Evolutionary conservation across 306 rosid genomes (phyloP).

Genomic region (Luffa acutangula): DNA sequence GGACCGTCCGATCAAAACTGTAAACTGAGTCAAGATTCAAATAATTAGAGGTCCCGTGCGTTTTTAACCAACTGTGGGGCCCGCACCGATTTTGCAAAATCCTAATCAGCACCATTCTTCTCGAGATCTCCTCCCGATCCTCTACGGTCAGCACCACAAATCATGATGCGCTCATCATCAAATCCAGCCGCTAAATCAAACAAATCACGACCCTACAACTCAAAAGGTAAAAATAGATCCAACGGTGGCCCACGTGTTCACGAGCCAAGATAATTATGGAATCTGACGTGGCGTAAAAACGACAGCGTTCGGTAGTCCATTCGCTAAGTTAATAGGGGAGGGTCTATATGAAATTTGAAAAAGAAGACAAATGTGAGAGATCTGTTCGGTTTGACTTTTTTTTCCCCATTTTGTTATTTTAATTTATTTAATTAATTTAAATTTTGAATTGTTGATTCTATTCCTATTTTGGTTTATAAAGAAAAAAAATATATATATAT

Average conservation of each 20-base stretch:
- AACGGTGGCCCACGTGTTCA: background rate
- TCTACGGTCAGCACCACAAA: background rate
- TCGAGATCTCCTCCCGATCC: slow-evolving; percentile 5
- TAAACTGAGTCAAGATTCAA: background rate
- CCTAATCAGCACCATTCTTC: background rate
- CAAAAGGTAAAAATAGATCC: background rate
- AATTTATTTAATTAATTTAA: no score
- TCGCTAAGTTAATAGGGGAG: no score
- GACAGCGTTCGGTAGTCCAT: background rate
- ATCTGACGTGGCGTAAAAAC: background rate
- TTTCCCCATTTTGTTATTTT: no score
- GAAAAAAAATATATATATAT: no score
- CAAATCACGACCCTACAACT: background rate
- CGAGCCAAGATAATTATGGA: background rate
- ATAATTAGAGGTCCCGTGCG: slow-evolving; percentile 1
- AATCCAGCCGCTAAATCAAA: background rate
- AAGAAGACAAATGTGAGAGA: background rate
- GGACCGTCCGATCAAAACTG: background rate
- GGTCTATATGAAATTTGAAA: background rate
- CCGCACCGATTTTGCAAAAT: background rate
- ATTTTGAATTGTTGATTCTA: no score
- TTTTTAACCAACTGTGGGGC: background rate
- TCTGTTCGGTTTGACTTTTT: background rate
- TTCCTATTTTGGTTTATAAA: no score
- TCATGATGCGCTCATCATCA: background rate